These are phyloP conservation scores for Triticum aestivum DNA, from an alignment of 176 grass and related monocot genomes.

Conservation along the genomic window DNA sequence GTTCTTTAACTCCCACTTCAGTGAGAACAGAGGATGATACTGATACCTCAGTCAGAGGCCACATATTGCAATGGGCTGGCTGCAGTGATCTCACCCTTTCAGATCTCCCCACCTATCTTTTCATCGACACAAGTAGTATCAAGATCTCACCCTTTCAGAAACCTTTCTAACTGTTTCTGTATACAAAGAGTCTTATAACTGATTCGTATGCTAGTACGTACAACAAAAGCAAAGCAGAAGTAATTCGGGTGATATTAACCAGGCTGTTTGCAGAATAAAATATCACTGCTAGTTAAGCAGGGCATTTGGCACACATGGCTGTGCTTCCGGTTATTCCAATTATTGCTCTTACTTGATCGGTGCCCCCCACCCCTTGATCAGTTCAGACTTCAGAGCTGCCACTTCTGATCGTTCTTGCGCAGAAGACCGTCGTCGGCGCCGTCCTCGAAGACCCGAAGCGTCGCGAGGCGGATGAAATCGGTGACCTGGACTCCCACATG, in stretches of 20 bases:
- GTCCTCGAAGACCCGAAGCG: conserved; percentile 46
- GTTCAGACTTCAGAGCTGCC: conserved; percentile 27
- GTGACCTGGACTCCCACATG: conserved; percentile 37
- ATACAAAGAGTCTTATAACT: neutral
- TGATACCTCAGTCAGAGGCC: neutral
- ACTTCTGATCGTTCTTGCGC: conserved; percentile 32
- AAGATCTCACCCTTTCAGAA: conserved; percentile 3
- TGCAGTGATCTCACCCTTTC: neutral
- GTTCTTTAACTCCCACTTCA: neutral
- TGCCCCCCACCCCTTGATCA: neutral
- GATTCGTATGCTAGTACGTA: neutral
- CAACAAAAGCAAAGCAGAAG: neutral
- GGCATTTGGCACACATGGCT: neutral
- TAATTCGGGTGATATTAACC: neutral
- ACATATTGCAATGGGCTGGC: neutral
- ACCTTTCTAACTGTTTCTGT: neutral
- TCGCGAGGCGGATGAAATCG: conserved; percentile 55
- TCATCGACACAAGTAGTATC: neutral
- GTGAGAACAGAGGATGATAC: neutral
- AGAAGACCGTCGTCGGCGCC: conserved; percentile 48
- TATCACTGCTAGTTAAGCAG: neutral
- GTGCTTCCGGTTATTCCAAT: conserved; percentile 11
- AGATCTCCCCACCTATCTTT: neutral
- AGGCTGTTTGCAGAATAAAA: neutral
- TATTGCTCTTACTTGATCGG: conserved; percentile 6